Evolutionary conservation across 1,284 basidiomycete genomes (phyloP), one percentile per base, ranked within the genome.

Genomic region (Sanghuangporus baumii): DNA sequence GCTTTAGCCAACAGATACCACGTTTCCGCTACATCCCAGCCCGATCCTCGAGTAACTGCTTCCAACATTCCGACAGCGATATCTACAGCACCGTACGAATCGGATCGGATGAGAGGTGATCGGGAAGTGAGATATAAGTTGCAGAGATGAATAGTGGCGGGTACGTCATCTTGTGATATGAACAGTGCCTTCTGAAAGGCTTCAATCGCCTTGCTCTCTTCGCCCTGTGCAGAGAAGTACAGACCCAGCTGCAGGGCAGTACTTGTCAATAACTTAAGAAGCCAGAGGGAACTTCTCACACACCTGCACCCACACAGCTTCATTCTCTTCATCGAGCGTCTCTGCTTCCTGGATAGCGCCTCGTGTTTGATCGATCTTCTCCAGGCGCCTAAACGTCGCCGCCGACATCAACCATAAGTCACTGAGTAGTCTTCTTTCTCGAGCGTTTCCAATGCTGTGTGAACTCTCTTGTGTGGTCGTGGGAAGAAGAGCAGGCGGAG

Each of bases 321-420:
- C 86, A 72, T 95, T 93, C 41, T 85, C 83, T 65, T 93, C 89
- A 72, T 96, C 93, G 66, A 88, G 81, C 5, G 89, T 86, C 73
- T 99, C 96, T 0, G 96, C 97, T 75, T 99, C 96, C 71, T 96
- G 93, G 56, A 98, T 94, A 2, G 96, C 91, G 8, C 87, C 94
- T 62, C 88, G 86, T 2, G 92, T 87, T 71, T 98, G 93, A 64
- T 96, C 93, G 61, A 93, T 84, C 76, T 96, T 95, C 9, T 91
- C 91, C 55, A 90, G 79, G 62, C 96, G 79, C 38, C 97, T 82
- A 79, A 98, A 99, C 0, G 93, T 96, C 4, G 97, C 95, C 0
- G 96, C 94, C 2, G 88, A 91, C 82, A 94, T 91, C 6, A 98
- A 77, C 96, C 96, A 99, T 20, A 98, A 77, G 68, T 94, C 87